These are phyloP conservation scores for Telopea speciosissima DNA, from an alignment of 177 flowering plant genomes.

Conservation along the genomic window DNA sequence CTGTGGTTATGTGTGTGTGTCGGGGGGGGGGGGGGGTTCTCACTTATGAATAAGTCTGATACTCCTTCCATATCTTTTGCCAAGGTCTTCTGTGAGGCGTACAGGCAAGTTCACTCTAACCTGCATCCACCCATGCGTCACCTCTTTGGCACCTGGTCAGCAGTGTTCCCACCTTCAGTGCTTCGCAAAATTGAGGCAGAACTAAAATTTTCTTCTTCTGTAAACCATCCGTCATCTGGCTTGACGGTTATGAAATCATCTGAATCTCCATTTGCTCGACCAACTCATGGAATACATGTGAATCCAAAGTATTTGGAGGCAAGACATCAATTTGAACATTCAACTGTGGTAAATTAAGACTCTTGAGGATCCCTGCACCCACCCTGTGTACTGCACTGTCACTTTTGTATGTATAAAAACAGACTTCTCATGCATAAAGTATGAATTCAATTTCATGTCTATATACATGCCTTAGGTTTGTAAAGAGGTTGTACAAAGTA, in stretches of 20 bases:
- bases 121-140: constrained; percentile 70
- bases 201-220: constrained; percentile 48
- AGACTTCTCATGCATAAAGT: neutral
- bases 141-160: constrained; percentile 90
- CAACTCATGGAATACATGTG: constrained; percentile 90
- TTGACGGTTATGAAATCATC: constrained; percentile 40
- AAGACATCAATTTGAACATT: constrained; percentile 49
- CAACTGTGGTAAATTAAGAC: constrained; percentile 11
- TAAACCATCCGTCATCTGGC: constrained; percentile 41
- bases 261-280: constrained; percentile 60
- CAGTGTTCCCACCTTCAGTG: constrained; percentile 66
- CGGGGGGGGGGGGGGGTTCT: neutral
- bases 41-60: neutral
- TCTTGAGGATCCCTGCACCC: neutral
- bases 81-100: constrained; percentile 85
- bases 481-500: neutral
- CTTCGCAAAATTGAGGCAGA: constrained; percentile 61
- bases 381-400: neutral
- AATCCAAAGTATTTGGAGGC: constrained; percentile 85
- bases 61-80: neutral
- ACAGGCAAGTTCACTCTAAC: constrained; percentile 67
- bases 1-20: neutral
- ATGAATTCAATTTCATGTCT: neutral
- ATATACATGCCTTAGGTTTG: neutral
- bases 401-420: neutral